Conservation (phyloP, 306 rosid genomes). For the Rubus idaeus region DNA sequence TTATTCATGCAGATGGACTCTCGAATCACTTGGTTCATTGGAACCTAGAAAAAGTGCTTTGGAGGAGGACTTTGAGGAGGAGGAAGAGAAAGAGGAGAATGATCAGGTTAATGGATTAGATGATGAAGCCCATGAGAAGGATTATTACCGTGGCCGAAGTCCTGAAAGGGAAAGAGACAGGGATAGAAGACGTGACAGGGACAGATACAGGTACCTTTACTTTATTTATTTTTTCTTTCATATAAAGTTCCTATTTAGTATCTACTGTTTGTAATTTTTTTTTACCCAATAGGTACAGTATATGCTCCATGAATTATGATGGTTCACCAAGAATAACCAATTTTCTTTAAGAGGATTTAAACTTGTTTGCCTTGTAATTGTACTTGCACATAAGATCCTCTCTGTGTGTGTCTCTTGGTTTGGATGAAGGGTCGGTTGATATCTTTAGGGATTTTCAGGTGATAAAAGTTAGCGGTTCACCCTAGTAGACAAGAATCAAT, state of each 20-base stretch:
- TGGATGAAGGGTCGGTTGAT: neutral
- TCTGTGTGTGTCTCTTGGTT: neutral
- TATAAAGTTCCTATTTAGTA: neutral
- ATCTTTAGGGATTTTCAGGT: neutral
- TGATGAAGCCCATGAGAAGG: conserved; percentile 72
- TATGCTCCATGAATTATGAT: neutral
- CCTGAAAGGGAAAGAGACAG: conserved; percentile 84
- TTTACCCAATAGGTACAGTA: neutral
- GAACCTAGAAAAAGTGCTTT: conserved; percentile 89
- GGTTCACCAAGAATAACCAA: neutral
- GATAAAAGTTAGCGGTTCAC: neutral
- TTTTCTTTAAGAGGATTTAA: neutral
- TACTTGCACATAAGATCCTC: neutral
- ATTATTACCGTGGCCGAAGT: conserved; percentile 82
- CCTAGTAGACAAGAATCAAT: no score
- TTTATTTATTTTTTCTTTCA: neutral
- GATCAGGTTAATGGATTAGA: conserved; percentile 68
- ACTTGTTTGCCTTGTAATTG: neutral
- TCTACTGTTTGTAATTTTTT: neutral
- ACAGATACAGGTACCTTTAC: conserved; percentile 71
- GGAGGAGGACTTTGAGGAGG: conserved; percentile 99
- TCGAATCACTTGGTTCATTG: conserved; percentile 58
- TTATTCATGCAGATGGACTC: conserved; percentile 63
- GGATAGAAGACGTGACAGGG: conserved; percentile 86
- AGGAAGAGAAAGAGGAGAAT: conserved; percentile 92